Conservation (phyloP, 768 basidiomycete genomes). For the Lyophyllum shimeji region DNA sequence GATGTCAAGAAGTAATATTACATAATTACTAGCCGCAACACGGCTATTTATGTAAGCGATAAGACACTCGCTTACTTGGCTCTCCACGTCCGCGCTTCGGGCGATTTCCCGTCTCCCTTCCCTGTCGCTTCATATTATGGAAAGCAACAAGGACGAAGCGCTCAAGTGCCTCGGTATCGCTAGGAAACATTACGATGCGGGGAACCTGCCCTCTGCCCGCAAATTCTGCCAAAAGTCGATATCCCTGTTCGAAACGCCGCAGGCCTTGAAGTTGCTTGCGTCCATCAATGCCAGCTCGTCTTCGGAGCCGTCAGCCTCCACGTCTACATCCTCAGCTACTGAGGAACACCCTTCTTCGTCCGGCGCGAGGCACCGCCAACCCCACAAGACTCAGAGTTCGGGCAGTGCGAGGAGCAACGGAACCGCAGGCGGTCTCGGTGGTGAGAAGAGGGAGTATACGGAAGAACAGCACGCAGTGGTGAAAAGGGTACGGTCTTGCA, state of each 20-base stretch:
- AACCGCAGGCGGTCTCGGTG: conserved; percentile 61
- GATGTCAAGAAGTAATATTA: too few relatives aligned
- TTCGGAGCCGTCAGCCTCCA: conserved; percentile 39
- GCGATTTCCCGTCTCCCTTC: conserved; percentile 4
- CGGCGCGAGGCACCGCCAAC: conserved; percentile 64
- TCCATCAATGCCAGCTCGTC: conserved; percentile 60
- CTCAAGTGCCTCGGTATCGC: conserved; percentile 79
- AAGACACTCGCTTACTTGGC: conserved; percentile 12
- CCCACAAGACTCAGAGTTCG: conserved; percentile 22
- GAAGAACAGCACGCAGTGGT: conserved; percentile 81
- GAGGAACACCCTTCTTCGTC: conserved; percentile 77
- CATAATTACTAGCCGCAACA: not conserved
- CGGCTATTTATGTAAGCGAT: conserved; percentile 8
- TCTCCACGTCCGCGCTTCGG: conserved; percentile 12
- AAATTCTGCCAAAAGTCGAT: conserved; percentile 91
- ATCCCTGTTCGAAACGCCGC: conserved; percentile 74
- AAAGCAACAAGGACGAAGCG: conserved; percentile 91
- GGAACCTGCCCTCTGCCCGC: conserved; percentile 74
- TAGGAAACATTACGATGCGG: conserved; percentile 67
- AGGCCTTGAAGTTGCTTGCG: conserved; percentile 67
- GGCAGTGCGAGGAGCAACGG: conserved; percentile 25
- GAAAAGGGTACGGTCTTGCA: conserved; percentile 82
- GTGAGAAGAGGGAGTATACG: conserved; percentile 85
- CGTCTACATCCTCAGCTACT: conserved; percentile 37
- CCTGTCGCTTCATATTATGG: conserved; percentile 44